Conservation (phyloP, 2,329 filamentous ascomycete species). For the Alternaria viburni region DNA sequence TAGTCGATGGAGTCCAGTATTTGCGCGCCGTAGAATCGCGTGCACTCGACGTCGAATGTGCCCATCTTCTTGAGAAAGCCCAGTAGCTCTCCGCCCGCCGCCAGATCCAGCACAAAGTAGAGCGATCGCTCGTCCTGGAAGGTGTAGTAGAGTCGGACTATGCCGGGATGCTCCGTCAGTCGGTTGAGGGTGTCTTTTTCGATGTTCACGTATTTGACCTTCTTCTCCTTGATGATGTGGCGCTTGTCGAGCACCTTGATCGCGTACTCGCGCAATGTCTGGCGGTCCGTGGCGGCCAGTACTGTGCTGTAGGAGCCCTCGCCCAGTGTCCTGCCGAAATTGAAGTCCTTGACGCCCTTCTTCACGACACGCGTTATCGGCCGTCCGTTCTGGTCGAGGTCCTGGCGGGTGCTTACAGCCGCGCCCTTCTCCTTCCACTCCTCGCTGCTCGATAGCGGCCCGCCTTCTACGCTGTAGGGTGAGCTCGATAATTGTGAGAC, state of each 20-base stretch:
- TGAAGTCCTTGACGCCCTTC: slow-evolving; percentile 96
- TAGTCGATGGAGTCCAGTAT: slow-evolving; percentile 96
- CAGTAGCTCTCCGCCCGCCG: slow-evolving; percentile 87
- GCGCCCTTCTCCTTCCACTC: slow-evolving; percentile 97
- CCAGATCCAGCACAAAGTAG: slow-evolving; percentile 95
- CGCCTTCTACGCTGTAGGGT: slow-evolving; percentile 63
- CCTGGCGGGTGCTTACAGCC: slow-evolving; percentile 80
- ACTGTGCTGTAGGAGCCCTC: slow-evolving; percentile 99
- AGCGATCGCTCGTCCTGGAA: slow-evolving; percentile 96
- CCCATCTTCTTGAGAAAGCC: slow-evolving; percentile 93
- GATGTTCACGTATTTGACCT: slow-evolving; percentile 99
- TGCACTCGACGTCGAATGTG: slow-evolving; percentile 94
- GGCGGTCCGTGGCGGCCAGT: slow-evolving; percentile 87
- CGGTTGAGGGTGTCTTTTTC: slow-evolving; percentile 98
- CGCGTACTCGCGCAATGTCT: slow-evolving; percentile 94
- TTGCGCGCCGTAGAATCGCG: slow-evolving; percentile 91
- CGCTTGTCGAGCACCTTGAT: slow-evolving; percentile 98
- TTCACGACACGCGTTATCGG: slow-evolving; percentile 84
- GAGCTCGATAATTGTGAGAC: slow-evolving; percentile 37
- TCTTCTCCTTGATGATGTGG: slow-evolving; percentile 99
- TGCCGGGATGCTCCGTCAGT: slow-evolving; percentile 93
- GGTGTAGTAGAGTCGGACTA: slow-evolving; percentile 96
- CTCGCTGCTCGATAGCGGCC: slow-evolving; percentile 72
- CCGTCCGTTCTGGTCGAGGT: slow-evolving; percentile 84
- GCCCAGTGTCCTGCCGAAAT: slow-evolving; percentile 86